Evolutionary conservation across 2,329 filamentous ascomycete species (phyloP).

Genomic region (Cercospora beticola): DNA sequence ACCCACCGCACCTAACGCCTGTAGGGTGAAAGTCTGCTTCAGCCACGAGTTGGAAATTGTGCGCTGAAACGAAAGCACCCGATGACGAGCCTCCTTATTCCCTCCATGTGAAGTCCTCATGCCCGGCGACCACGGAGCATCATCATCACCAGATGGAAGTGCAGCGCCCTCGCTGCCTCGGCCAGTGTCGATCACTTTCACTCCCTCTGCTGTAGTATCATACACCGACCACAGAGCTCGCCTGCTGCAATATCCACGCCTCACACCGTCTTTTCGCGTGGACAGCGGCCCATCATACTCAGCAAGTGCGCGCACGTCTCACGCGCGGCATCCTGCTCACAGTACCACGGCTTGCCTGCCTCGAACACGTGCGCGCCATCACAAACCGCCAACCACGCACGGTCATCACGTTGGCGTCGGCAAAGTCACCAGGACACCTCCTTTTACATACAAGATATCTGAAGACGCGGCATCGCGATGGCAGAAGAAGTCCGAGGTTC

Average conservation of each 20-base stretch:
- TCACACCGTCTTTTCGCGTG: constrained; percentile 8
- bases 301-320: not conserved
- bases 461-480: not conserved
- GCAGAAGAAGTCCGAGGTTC: not conserved
- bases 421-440: not conserved
- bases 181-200: not conserved
- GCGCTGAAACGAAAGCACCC: not conserved
- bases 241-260: not conserved
- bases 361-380: not conserved
- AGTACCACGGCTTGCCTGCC: not conserved
- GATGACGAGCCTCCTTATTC: not conserved
- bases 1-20: not conserved
- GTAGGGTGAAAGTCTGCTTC: not conserved
- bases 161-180: not conserved
- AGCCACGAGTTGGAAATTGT: not conserved
- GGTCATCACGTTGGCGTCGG: not conserved
- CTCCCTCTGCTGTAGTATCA: not conserved
- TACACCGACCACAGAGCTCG: not conserved
- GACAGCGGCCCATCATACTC: not conserved
- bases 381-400: not conserved
- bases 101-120: not conserved
- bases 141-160: not conserved
- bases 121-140: not conserved
- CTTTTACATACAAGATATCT: not conserved
- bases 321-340: not conserved